These are phyloP conservation scores for Isatis tinctoria DNA, from an alignment of 345 rosid species.

Conservation along the genomic window DNA sequence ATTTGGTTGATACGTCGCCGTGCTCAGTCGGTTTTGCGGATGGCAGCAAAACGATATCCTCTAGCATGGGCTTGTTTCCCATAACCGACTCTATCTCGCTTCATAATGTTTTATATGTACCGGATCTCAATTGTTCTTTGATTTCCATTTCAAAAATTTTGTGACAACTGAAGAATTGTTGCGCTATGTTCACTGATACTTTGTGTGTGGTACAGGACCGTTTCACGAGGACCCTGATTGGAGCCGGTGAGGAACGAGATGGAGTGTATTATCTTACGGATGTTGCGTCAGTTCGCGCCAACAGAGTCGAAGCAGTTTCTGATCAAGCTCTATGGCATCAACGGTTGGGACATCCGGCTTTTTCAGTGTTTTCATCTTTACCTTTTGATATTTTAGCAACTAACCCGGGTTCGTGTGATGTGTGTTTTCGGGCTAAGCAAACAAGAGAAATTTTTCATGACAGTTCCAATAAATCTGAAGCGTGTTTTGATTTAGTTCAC, in stretches of 20 bases:
- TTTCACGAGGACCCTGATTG: background rate
- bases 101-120: background rate
- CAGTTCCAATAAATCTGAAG: background rate
- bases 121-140: background rate
- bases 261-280: background rate
- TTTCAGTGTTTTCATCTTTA: background rate
- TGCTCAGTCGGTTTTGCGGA: background rate
- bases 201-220: background rate
- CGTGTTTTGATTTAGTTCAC: background rate
- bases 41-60: background rate
- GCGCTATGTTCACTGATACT: background rate
- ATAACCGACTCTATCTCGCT: background rate
- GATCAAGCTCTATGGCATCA: background rate
- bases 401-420: too few species aligned
- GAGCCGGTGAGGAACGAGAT: background rate
- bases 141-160: background rate
- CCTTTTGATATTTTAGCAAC: background rate
- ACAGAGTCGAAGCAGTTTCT: background rate
- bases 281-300: background rate
- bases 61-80: background rate
- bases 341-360: background rate
- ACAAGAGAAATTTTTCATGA: background rate
- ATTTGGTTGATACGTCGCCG: too few species aligned
- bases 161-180: background rate
- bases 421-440: background rate